A percentile compares a stretch with the other conserved stretches of the same genome.
These are phyloP conservation scores for Chamaecyparis obtusa DNA, from an alignment of 75 land plant species.

Conservation along the genomic window DNA sequence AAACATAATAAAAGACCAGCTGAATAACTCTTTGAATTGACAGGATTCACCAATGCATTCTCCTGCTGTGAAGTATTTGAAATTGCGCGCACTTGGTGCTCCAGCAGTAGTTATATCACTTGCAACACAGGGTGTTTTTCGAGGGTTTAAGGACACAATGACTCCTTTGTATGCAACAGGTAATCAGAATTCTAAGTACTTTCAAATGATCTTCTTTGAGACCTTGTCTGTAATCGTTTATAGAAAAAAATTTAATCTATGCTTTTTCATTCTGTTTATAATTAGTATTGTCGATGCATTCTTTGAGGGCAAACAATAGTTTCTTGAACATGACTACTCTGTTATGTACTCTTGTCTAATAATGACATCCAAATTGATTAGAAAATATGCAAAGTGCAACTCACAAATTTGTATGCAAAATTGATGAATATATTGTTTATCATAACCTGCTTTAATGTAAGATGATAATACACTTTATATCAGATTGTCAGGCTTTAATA, in stretches of 20 bases:
- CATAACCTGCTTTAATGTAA: too few species aligned
- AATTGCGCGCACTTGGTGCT: slow-evolving; percentile 81
- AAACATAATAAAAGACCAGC: neutral
- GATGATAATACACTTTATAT: neutral
- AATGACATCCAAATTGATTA: neutral
- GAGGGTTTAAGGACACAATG: slow-evolving; percentile 89
- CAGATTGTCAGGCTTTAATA: neutral
- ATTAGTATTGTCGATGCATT: neutral
- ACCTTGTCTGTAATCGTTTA: neutral
- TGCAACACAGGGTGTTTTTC: slow-evolving; percentile 89
- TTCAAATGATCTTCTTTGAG: neutral
- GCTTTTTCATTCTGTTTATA: neutral
- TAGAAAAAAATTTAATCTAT: neutral
- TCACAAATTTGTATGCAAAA: neutral
- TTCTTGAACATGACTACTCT: neutral
- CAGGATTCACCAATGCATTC: slow-evolving; percentile 77
- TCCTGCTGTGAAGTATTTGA: slow-evolving; percentile 73
- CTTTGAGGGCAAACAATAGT: neutral
- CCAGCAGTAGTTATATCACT: slow-evolving; percentile 91
- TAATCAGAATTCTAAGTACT: slow-evolving; percentile 20
- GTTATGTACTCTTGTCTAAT: neutral
- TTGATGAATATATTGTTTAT: neutral
- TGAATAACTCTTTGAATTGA: slow-evolving; percentile 12
- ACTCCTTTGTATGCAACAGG: slow-evolving; percentile 89
- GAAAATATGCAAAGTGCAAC: neutral